Base-by-base conservation (phyloP, 2,329 filamentous ascomycete genomes). In the Hymenoscyphus albidus region DNA sequence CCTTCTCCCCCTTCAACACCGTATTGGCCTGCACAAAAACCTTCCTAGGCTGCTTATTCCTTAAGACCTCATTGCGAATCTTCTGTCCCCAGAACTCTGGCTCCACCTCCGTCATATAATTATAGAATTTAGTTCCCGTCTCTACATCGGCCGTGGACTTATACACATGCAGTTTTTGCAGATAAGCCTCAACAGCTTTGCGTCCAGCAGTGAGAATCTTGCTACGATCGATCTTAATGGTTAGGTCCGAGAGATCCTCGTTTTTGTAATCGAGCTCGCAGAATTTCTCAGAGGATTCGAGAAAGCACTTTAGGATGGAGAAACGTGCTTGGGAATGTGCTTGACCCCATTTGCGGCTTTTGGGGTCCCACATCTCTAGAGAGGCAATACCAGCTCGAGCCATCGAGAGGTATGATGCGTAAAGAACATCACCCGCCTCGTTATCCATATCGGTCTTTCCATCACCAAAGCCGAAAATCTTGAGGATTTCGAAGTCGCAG, bases 1-100 rank as follows among this genome's bases (percentile, higher is more conserved):
- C 91, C 75, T 88, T 85, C 64, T 90, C 85, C 75, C 86, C 83
- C 67, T 89, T 86, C 51, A 95, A 74, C 64, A 88, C 83, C 0
- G 94, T 97, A 77, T 96, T 98, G 65, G 92, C 92, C 80, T 97
- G 93, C 62, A 97, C 92, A 79, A 96, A 97, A 56, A 97, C 89
- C 81, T 93, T 93, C 65, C 90, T 81, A n/a, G 91, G 90, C 78
- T 91, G 89, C 80, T 92, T 92, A 77, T 91, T 90, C 71, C 83
- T 81, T 54, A 94, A 78, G 31, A 94, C 90, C 66, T 91, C 84
- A 58, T 90, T 86, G 64, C 94, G 84, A 32, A 97, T 86, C 78
- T 89, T 89, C 69, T 85, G 87, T 63, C 89, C 92, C 85, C 92
- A 97, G 80, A 91, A 97, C 48, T 91, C 88, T 61, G 87, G 79